Base-by-base conservation (phyloP, 164 flowering plant genomes). In the Aristolochia contorta region DNA sequence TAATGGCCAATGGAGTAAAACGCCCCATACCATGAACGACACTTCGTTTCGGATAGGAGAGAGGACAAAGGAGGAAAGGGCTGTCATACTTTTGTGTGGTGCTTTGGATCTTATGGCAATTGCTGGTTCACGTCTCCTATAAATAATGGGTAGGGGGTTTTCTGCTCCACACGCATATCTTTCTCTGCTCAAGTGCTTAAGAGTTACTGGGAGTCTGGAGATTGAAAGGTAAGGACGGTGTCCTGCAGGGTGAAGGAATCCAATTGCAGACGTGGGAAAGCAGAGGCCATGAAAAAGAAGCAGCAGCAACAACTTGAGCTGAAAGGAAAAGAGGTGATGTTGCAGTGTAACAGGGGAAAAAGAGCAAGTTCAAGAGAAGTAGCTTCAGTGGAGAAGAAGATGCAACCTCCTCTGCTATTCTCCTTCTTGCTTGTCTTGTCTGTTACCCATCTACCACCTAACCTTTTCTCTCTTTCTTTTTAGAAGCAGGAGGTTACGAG, bases 341-440 rank as follows among this genome's bases (percentile, higher is more conserved):
- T 68, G 65, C 85, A 83, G 57, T 78, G 83, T 71, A 83, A 83
- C 79, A 85, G 84, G 71, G 86, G 84, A 0, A 82, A 61, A 46
- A 63, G 7, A 47, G 46, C 67, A 83, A 79, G 79, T 89, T 89
- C 85, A 89, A 89, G 80, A 85, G 85, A 62, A 85, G 94, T 75
- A 69, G 64, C 60, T 79, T 79, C 52, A 74, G 69, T 67, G 74
- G 80, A 58, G 89, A 84, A 56, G 86, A 83, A 12, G 94, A 89
- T 71, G 89, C 86, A 18, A 78, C 76, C 64, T 80, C 91, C 48
- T 79, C 90, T 25, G 97, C 94, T 33, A 85, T 89, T 60, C 79
- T 86, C 46, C 71, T 86, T 52, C 88, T 89, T 51, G 97, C 97
- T 73, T 89, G 88, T 72, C 80, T 86, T 57, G 94, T 80, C 47